Conservation (phyloP, 129 eudicot species). For the Flaveria robusta region DNA sequence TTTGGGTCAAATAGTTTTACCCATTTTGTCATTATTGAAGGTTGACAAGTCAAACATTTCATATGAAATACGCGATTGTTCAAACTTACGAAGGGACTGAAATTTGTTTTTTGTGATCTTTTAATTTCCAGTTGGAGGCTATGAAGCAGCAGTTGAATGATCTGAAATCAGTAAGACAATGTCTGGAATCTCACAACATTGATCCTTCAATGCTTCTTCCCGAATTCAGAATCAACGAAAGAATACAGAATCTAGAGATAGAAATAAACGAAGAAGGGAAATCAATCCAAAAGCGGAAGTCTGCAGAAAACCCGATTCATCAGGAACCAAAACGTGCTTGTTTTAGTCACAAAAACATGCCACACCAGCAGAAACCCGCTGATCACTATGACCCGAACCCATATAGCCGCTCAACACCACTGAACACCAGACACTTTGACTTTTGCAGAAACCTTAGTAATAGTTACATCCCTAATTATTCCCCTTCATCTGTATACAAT, state of each 20-base stretch:
- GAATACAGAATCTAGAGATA: slow-evolving; percentile 47
- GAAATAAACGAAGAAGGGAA: slow-evolving; percentile 37
- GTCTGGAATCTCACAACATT: slow-evolving; percentile 53
- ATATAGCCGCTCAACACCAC: slow-evolving; percentile 26
- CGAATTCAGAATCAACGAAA: slow-evolving; percentile 43
- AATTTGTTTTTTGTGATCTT: slow-evolving; percentile 10
- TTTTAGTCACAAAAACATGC: slow-evolving; percentile 25
- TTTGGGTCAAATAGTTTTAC: background rate
- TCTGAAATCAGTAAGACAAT: slow-evolving; percentile 47
- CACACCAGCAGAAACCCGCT: slow-evolving; percentile 30
- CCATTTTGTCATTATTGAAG: background rate
- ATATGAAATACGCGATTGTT: background rate
- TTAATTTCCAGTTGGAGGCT: slow-evolving; percentile 49
- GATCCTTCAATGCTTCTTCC: slow-evolving; percentile 51
- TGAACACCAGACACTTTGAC: slow-evolving; percentile 26
- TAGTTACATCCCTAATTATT: slow-evolving; percentile 22
- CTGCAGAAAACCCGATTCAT: slow-evolving; percentile 30
- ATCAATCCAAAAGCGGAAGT: slow-evolving; percentile 42
- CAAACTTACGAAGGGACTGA: background rate
- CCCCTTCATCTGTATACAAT: slow-evolving; percentile 34
- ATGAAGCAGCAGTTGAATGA: slow-evolving; percentile 44
- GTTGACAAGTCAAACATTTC: background rate
- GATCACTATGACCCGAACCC: slow-evolving; percentile 23
- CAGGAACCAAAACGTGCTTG: slow-evolving; percentile 45
- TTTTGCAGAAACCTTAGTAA: slow-evolving; percentile 29